A percentile compares a stretch with the other conserved stretches of the same genome.
phyloP scores from a whole-genome alignment of 78 protist species.

The Emiliania huxleyi region DNA sequence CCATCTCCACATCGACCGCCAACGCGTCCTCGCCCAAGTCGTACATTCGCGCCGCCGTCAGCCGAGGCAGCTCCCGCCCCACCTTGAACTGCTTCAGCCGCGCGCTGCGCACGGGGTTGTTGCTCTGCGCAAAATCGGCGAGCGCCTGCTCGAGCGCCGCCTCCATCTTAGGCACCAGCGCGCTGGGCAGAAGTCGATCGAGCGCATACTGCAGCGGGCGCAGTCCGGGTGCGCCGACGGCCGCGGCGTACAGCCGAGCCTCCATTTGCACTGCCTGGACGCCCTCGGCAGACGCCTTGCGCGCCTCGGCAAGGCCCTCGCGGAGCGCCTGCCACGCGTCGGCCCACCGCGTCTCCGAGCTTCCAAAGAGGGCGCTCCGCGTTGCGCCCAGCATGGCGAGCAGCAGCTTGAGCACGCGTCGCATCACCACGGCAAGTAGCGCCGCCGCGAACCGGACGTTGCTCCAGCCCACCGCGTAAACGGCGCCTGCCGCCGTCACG shows the following conservation, averaged over 20 bases:
- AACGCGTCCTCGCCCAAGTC: neutral
- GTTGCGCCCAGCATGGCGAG: too few species aligned
- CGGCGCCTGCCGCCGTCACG: too few species aligned
- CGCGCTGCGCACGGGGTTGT: neutral
- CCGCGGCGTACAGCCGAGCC: neutral
- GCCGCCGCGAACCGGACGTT: too few species aligned
- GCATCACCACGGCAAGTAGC: too few species aligned
- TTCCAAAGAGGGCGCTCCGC: too few species aligned
- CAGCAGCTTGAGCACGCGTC: too few species aligned
- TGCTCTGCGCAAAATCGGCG: neutral
- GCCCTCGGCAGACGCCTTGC: neutral
- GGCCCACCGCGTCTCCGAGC: too few species aligned
- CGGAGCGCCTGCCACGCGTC: neutral
- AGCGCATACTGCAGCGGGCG: neutral
- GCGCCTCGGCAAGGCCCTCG: neutral
- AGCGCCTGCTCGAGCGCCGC: neutral
- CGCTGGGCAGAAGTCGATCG: neutral
- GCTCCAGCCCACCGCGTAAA: too few species aligned
- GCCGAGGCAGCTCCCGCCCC: neutral
- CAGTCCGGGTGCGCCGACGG: neutral
- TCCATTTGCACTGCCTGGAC: neutral
- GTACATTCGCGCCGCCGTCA: neutral
- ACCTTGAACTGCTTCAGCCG: neutral
- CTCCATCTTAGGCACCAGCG: neutral
- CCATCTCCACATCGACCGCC: neutral